A percentile compares a stretch with the other conserved stretches of the same genome.
These are phyloP conservation scores for Chaetomium sp. DNA, from an alignment of 2,329 filamentous ascomycete genomes.

Conservation along the genomic window DNA sequence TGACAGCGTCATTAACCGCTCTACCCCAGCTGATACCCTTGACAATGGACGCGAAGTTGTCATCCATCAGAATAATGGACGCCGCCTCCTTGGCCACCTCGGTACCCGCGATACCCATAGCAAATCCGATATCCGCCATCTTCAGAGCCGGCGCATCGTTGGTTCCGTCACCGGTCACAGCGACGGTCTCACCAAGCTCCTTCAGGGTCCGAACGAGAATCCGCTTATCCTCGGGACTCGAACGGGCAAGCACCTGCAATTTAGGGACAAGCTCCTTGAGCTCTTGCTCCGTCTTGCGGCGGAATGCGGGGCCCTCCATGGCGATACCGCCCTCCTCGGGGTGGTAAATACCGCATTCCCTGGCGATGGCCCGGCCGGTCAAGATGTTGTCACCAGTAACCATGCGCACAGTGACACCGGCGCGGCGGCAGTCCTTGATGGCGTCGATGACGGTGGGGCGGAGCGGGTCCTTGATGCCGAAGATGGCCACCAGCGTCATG, in stretches of 20 bases:
- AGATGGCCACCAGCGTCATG: slow-evolving; percentile 72
- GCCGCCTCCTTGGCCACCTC: slow-evolving; percentile 66
- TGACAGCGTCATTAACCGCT: slow-evolving; percentile 65
- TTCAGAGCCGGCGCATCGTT: slow-evolving; percentile 68
- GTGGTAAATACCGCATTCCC: slow-evolving; percentile 70
- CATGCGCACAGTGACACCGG: slow-evolving; percentile 70
- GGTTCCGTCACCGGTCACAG: slow-evolving; percentile 67
- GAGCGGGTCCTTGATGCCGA: slow-evolving; percentile 75
- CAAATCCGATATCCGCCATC: slow-evolving; percentile 67
- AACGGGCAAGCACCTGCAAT: slow-evolving; percentile 65
- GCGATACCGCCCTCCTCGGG: slow-evolving; percentile 54
- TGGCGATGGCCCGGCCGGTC: slow-evolving; percentile 73
- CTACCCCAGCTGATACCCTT: slow-evolving; percentile 67
- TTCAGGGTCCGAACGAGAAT: slow-evolving; percentile 64
- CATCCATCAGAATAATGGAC: slow-evolving; percentile 63
- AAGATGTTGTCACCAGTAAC: slow-evolving; percentile 72
- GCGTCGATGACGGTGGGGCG: slow-evolving; percentile 68
- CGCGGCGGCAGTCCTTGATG: slow-evolving; percentile 66
- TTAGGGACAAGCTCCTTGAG: slow-evolving; percentile 61
- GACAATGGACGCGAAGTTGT: slow-evolving; percentile 65
- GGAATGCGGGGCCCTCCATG: slow-evolving; percentile 70
- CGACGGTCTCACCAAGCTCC: slow-evolving; percentile 64
- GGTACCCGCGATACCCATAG: slow-evolving; percentile 68
- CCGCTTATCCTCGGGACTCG: slow-evolving; percentile 67
- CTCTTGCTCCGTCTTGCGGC: slow-evolving; percentile 60